A percentile compares a stretch with the other conserved stretches of the same genome.
Evolutionary conservation across 2,329 filamentous ascomycete genomes (phyloP).

Genomic region (Botrytis deweyae): DNA sequence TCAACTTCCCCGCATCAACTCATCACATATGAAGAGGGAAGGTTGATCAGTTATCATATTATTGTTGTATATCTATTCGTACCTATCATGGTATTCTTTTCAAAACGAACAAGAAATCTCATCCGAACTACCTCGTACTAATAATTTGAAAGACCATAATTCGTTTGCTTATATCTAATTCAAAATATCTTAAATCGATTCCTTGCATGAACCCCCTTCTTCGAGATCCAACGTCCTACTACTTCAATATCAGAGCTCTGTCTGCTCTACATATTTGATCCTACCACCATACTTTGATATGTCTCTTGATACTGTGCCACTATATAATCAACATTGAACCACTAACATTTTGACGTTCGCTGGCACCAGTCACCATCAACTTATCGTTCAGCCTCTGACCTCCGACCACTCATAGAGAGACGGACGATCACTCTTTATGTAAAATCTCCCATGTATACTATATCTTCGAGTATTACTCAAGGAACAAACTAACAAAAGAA

Average conservation of each 20-base stretch:
- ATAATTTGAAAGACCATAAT: not conserved
- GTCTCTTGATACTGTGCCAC: not conserved
- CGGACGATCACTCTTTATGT: not conserved
- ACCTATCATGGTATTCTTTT: not conserved
- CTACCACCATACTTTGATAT: not conserved
- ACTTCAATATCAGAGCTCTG: not conserved
- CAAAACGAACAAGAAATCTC: not conserved
- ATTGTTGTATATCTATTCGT: not conserved
- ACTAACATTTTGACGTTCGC: not conserved
- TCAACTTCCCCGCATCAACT: constrained; percentile 16
- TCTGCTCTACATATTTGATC: not conserved
- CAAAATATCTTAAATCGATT: not conserved
- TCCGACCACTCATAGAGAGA: not conserved
- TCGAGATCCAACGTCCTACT: not conserved
- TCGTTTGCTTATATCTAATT: not conserved
- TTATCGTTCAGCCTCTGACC: not conserved
- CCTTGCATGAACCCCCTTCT: not conserved
- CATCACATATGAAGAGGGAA: not conserved
- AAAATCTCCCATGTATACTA: not conserved
- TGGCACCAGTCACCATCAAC: constrained; percentile 17
- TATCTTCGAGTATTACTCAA: not conserved
- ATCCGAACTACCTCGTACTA: too few species aligned
- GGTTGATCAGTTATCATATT: not conserved
- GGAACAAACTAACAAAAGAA: not conserved
- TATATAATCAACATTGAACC: not conserved